Conservation (phyloP, 441 rosid species). For the Eugenia klotzschiana region DNA sequence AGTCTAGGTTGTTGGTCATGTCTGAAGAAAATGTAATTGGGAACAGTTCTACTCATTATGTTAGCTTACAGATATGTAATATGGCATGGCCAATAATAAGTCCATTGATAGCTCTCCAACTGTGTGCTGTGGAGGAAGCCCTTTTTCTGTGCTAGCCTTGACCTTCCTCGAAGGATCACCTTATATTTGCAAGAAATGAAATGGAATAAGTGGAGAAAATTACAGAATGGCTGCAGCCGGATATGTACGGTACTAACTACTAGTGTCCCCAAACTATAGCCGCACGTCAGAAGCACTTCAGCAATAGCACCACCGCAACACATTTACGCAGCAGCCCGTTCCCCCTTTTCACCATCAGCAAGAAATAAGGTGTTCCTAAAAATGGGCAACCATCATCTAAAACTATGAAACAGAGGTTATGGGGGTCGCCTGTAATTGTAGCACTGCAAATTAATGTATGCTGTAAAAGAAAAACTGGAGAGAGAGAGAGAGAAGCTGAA, state of each 20-base stretch:
- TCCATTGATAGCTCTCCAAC: slow-evolving; percentile 22
- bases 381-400: not conserved
- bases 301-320: not conserved
- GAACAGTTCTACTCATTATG: not conserved
- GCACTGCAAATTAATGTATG: not conserved
- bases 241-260: not conserved
- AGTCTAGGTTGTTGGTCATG: not conserved
- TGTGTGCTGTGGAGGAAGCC: slow-evolving; percentile 21
- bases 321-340: not conserved
- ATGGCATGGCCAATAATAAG: slow-evolving; percentile 17
- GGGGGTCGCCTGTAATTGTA: not conserved
- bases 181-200: slow-evolving; percentile 3
- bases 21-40: not conserved
- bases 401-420: not conserved
- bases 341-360: not conserved
- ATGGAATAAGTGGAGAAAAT: not conserved
- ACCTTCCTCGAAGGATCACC: slow-evolving; percentile 31
- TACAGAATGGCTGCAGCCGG: not conserved
- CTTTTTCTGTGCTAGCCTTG: slow-evolving; percentile 20
- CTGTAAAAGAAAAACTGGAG: not conserved
- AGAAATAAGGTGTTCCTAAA: not conserved
- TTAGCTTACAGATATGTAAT: slow-evolving; percentile 34
- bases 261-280: not conserved
- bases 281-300: not conserved
- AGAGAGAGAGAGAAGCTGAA: not conserved